Base-by-base conservation (phyloP, 305 asterid species). In the Fraxinus latifolia region DNA sequence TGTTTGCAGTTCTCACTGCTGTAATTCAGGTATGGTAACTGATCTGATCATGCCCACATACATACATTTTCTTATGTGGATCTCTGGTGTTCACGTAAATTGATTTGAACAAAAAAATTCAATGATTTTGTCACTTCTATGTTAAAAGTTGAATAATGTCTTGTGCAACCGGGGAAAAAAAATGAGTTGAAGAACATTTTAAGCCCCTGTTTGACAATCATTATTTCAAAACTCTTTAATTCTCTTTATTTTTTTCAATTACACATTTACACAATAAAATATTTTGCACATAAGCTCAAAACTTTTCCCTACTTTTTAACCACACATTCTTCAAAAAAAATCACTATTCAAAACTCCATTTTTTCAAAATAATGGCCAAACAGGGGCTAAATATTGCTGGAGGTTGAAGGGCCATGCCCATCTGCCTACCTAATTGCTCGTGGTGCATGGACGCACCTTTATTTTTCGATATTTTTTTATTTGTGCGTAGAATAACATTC, bases 1-100 rank as follows among this genome's bases (percentile, higher is more conserved):
- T 92, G 50, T 94, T 94, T 79, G 95, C 95, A 0, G 80, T 91
- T 60, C 29, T 71, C 85, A 92, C 95, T 75, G 97, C 98, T 82
- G 78, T 91, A 42, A 85, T 92, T 87, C 96, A 93, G 94, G 98
- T 93, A 80, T 23, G 67, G 67, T 17, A 2, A 58, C n/a, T 25
- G n/a, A 9, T 25, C 34, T 65, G 31, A 23, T 8, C 73, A 9
- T 65, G 33, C 73, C 71, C 15, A 9, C n/a, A 4, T 27, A 11
- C 12, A 3, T 27, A 23, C 73, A 19, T 17, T 55, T 62, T 62
- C 73, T 65, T 8, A 25, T 9, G 71, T 19, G 31, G 14, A 9
- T 27, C 7, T 65, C 36, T 65, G 73, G 32, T 25, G 34, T 65
- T 65, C 33, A 12, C 7, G 17, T 27, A 7, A 25, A 23, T 23